Evolutionary conservation across 306 rosid species (phyloP).

Genomic region (Inga leiocalycina): DNA sequence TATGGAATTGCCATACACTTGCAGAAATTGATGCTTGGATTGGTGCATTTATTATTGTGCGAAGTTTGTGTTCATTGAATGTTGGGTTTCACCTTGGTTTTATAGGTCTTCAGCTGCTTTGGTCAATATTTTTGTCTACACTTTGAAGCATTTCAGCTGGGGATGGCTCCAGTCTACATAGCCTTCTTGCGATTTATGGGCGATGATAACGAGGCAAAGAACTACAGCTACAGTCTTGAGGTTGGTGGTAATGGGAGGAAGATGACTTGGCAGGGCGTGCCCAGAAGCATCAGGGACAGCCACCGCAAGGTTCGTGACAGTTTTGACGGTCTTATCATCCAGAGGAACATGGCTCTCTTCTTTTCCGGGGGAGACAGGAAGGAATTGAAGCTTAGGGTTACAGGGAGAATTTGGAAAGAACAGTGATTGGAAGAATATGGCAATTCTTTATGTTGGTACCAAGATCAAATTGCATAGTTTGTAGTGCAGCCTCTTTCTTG

Average conservation of each 20-base stretch:
- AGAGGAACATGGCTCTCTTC: conserved; percentile 89
- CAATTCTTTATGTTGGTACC: conserved; percentile 23
- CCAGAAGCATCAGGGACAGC: conserved; percentile 86
- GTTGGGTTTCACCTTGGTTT: conserved; percentile 21
- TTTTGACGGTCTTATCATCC: conserved; percentile 88
- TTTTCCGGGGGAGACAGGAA: conserved; percentile 80
- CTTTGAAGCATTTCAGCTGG: conserved; percentile 92
- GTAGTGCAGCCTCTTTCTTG: conserved; percentile 40
- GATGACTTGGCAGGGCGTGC: conserved; percentile 92
- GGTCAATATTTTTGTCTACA: conserved; percentile 90
- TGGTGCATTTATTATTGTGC: neutral
- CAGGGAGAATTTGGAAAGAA: conserved; percentile 96
- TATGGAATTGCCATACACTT: neutral
- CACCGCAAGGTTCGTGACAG: conserved; percentile 90
- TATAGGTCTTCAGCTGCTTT: conserved; percentile 88
- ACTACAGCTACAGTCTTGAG: conserved; percentile 87
- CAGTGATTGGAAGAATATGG: conserved; percentile 40
- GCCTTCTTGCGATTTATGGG: conserved; percentile 95
- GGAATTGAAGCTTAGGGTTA: conserved; percentile 82
- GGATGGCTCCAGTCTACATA: conserved; percentile 86
- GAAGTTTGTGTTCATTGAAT: conserved; percentile 27
- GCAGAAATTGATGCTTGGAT: neutral
- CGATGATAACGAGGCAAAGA: conserved; percentile 86
- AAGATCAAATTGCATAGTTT: conserved; percentile 33
- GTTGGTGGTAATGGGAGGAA: conserved; percentile 96